These are phyloP conservation scores for Biscutella laevigata DNA, from an alignment of 441 rosid species.

Conservation along the genomic window DNA sequence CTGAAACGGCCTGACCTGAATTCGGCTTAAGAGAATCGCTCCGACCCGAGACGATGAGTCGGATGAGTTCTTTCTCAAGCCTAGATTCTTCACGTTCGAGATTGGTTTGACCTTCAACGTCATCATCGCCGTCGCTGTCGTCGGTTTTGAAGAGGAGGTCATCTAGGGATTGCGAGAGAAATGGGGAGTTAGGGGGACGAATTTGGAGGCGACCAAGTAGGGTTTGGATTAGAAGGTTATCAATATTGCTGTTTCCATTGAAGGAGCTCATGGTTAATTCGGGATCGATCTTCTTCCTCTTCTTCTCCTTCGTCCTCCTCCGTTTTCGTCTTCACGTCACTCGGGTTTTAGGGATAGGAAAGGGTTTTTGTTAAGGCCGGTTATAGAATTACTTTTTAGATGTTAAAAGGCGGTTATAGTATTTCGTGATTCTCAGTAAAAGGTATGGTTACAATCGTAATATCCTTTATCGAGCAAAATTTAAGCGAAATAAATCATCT, in stretches of 20 bases:
- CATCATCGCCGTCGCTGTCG: conserved; percentile 31
- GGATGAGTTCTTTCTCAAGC: conserved; percentile 73
- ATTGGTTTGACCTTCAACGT: conserved; percentile 23
- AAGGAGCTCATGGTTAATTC: conserved; percentile 51
- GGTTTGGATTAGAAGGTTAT: conserved; percentile 64
- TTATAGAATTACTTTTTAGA: no score
- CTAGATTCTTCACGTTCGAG: conserved; percentile 68
- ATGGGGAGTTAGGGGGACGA: conserved; percentile 37
- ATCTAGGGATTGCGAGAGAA: conserved; percentile 62
- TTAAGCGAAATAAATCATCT: no score
- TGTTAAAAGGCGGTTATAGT: no score
- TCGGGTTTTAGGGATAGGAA: conserved; percentile 26
- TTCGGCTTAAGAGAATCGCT: conserved; percentile 62
- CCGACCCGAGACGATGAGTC: conserved; percentile 54
- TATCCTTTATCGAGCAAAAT: no score
- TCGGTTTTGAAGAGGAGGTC: conserved; percentile 59
- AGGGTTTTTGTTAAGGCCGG: conserved; percentile 20
- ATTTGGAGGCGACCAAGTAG: conserved; percentile 79
- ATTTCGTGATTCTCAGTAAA: no score
- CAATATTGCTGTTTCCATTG: conserved; percentile 44
- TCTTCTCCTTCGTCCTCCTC: not conserved
- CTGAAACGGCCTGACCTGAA: conserved; percentile 72
- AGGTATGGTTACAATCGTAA: no score
- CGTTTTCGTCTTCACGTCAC: conserved; percentile 5
- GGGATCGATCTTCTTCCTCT: not conserved